Base-by-base conservation (phyloP, 306 rosid species). In the Dryas drummondii region DNA sequence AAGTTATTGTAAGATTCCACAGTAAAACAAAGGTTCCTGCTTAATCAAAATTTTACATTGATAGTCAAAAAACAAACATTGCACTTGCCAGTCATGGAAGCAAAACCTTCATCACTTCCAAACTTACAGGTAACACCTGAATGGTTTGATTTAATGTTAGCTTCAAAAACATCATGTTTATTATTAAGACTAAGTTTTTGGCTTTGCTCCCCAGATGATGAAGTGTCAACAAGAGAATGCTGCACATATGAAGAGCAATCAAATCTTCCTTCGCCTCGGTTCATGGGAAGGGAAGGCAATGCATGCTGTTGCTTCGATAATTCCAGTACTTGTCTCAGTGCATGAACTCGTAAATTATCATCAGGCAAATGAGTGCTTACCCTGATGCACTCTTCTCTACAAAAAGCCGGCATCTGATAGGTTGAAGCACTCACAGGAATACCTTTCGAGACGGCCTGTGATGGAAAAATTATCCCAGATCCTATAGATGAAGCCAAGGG, bases 281-380 rank as follows among this genome's bases (percentile, higher is more conserved):
- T 78, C 78, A 75, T 71, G 54, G 77, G 54, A 63, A 50, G 59
- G 73, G 76, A 78, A 73, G 82, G 56, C 75, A 80, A 50, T 12
- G 78, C 70, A 49, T 77, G 84, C 0, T 79, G 86, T 46, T 84
- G 86, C 75, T 78, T 85, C 6, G 88, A 80, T 83, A 82, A 78
- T 72, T 89, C 91, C 53, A 76, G 57, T 62, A 73, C 73, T 80
- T 85, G 83, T 71, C 82, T 78, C 81, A 78, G 32, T 44, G 87
- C 78, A 74, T 79, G 85, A 77, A 82, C 69, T 80, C 88, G 80
- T 74, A 71, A 81, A 53, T 79, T 86, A 81, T 87, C 91, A 78
- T 90, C 83, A 54, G 68, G 82, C 52, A 79, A 71, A 74, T 57
- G 71, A 56, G 84, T 70, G 48, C 71, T 77, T 68, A 61, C 78